Percentiles rank a stretch among this genome's conserved stretches.
phyloP scores from a whole-genome alignment of 1,139 yeast species.

The Zygosaccharomyces pseudobailii region DNA sequence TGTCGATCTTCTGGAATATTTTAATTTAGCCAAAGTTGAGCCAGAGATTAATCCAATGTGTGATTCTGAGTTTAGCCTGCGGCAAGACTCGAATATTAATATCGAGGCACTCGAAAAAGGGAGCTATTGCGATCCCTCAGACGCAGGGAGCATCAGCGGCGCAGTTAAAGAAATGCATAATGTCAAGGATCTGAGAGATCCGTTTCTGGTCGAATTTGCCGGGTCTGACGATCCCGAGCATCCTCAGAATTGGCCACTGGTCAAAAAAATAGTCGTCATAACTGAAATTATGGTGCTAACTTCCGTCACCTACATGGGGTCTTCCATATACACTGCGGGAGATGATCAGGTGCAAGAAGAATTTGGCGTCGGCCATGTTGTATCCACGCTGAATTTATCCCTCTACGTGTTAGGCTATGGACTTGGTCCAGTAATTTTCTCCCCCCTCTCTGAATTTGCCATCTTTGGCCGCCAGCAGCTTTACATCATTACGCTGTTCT shows the following conservation, averaged over 20 bases:
- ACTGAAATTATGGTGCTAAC: slow-evolving; percentile 44
- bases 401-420: slow-evolving; percentile 56
- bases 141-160: not conserved
- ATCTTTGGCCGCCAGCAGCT: slow-evolving; percentile 49
- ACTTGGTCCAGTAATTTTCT: slow-evolving; percentile 48
- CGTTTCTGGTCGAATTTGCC: slow-evolving; percentile 17
- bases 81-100: not conserved
- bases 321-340: slow-evolving; percentile 59
- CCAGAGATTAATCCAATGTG: not conserved
- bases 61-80: not conserved
- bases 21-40: not conserved
- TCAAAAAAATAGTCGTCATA: slow-evolving; percentile 39
- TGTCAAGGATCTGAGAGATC: slow-evolving; percentile 7
- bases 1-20: slow-evolving; percentile 2
- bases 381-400: slow-evolving; percentile 48
- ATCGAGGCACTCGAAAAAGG: not conserved
- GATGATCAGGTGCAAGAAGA: slow-evolving; percentile 40
- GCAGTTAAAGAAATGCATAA: slow-evolving; percentile 3
- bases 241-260: slow-evolving; percentile 51
- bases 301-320: slow-evolving; percentile 51
- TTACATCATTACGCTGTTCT: slow-evolving; percentile 47
- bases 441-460: slow-evolving; percentile 52
- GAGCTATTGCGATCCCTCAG: not conserved
- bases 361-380: slow-evolving; percentile 40
- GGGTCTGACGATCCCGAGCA: slow-evolving; percentile 47